A percentile compares a stretch with the other conserved stretches of the same genome.
phyloP scores from a whole-genome alignment of 2,329 filamentous ascomycete genomes.

The Nemania bipapillata region DNA sequence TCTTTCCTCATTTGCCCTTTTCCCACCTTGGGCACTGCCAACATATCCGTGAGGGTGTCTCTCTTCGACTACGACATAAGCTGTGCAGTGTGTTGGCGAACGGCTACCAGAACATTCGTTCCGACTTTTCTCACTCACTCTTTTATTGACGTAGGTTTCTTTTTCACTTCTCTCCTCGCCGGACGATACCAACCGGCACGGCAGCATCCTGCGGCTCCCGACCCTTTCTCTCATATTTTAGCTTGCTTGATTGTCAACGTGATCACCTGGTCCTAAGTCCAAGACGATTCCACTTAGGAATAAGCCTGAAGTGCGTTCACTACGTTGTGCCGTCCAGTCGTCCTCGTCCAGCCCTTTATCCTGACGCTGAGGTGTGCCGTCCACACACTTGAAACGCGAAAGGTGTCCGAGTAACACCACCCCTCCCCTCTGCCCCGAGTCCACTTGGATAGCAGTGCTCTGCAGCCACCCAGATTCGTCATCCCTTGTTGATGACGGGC shows the following conservation, averaged over 20 bases:
- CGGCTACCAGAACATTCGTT: conserved; percentile 8
- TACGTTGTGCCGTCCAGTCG: conserved; percentile 34
- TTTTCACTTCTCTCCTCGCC: conserved; percentile 39
- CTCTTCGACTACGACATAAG: conserved; percentile 30
- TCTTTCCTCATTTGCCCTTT: conserved; percentile 11
- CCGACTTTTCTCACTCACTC: conserved; percentile 27
- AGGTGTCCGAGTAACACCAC: conserved; percentile 45
- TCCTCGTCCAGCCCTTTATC: conserved; percentile 42
- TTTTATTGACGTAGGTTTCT: too few relatives aligned
- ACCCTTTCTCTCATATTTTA: conserved; percentile 39
- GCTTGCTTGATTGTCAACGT: conserved; percentile 52
- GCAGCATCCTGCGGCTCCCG: conserved; percentile 28
- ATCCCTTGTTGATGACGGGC: conserved; percentile 29
- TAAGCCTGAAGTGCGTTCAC: conserved; percentile 38
- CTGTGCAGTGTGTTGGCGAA: conserved; percentile 33
- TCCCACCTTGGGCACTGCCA: conserved; percentile 1
- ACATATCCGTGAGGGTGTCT: conserved; percentile 2
- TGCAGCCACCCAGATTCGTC: conserved; percentile 41
- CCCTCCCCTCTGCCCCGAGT: conserved; percentile 37
- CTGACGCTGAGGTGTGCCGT: conserved; percentile 44
- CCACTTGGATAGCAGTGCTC: conserved; percentile 43
- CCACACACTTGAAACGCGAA: conserved; percentile 56
- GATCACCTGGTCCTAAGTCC: conserved; percentile 51
- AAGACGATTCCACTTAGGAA: conserved; percentile 45
- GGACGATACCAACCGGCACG: conserved; percentile 23